Base-by-base conservation (phyloP, 805 yeast genomes). In the Zygotorulaspora chibaensis region DNA sequence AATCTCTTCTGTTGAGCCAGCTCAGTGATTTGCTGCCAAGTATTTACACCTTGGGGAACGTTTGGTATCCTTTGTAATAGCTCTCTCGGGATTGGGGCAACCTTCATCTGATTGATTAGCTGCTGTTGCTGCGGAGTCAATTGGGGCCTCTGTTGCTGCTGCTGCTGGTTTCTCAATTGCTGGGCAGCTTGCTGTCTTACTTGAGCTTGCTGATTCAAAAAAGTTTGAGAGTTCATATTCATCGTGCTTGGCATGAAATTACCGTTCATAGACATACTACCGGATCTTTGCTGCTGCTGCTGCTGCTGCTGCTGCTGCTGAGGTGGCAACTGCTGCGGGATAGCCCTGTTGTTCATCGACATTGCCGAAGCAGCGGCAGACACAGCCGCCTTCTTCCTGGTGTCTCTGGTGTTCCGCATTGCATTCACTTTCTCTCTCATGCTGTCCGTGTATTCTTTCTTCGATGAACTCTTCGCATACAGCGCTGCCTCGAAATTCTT, bases 21-120 rank as follows among this genome's bases (percentile, higher is more conserved):
- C 35, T 81, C 83, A 63, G 81, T 79, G 25, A 87, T 79, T 59
- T 81, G 86, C 17, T 80, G 77, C 96, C 96, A 89, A 6, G 95
- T 86, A 54, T 77, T 82, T 25, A 82, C 82, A 40, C 81, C 83
- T 11, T 83, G 82, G 0, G 96, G 96, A 28, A 87, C 70, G 38
- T 77, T 83, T 8, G 95, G 95, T 38, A 87, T 76, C 56, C 78
- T 78, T 43, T 75, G 72, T 16, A 87, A 66, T 20, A 87, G 63
- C 2, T 79, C 77, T 12, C 76, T 77, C 0, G 96, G 96, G 41
- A 89, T 87, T 2, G 87, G 88, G 2, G 80, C 68, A 35, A 78
- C 79, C 50, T 83, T 77, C 59, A 86, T 67, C 45, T 74, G 77
- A 26, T 71, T 58, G 29, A 63, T 72, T 52, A 75, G 61, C 47